These are phyloP conservation scores for Uncinocarpus reesii DNA, from an alignment of 2,329 filamentous ascomycete species.

Conservation along the genomic window DNA sequence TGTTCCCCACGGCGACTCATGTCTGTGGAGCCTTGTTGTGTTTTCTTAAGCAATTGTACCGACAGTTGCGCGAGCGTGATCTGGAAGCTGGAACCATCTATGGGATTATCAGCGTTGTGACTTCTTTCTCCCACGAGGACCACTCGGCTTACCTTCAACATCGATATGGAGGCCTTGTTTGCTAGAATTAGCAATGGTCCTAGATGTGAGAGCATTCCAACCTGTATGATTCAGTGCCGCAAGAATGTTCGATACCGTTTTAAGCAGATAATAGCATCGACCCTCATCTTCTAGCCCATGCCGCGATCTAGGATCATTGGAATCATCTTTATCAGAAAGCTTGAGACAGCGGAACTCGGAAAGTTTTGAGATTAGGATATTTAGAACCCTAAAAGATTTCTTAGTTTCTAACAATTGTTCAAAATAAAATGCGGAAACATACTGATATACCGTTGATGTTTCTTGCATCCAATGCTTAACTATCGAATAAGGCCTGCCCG, in stretches of 20 bases:
- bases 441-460: constrained; percentile 43
- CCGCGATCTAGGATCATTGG: constrained; percentile 38
- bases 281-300: constrained; percentile 54
- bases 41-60: constrained; percentile 11
- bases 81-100: constrained; percentile 22
- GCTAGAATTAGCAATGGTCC: constrained; percentile 42
- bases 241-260: constrained; percentile 62
- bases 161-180: constrained; percentile 41
- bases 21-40: neutral
- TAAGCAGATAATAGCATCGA: constrained; percentile 67
- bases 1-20: constrained; percentile 47
- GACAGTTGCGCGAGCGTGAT: constrained; percentile 13
- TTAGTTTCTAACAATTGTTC: constrained; percentile 8
- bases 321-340: constrained; percentile 12
- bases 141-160: constrained; percentile 40
- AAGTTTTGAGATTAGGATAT: constrained; percentile 29
- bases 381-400: constrained; percentile 27
- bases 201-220: constrained; percentile 60
- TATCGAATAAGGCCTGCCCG: constrained; percentile 63
- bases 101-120: neutral
- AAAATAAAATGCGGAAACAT: constrained; percentile 23
- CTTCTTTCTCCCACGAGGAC: neutral
- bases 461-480: constrained; percentile 69
- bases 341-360: constrained; percentile 25
- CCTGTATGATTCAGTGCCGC: constrained; percentile 57